These are phyloP conservation scores for Musa acuminata DNA, from an alignment of 176 grass and related monocot species.

Conservation along the genomic window DNA sequence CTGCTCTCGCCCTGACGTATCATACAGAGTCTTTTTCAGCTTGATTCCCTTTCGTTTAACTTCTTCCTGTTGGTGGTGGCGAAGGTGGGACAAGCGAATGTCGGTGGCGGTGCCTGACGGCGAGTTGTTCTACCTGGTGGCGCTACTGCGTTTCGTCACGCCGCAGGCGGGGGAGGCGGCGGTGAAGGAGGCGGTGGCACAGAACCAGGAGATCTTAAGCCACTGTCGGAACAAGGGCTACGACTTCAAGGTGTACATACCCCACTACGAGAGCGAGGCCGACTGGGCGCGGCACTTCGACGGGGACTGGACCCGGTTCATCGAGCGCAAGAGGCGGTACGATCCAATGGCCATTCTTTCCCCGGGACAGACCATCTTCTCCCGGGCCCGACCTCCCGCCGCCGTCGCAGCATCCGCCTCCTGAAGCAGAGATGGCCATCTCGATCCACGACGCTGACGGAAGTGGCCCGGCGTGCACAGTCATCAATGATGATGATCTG, in stretches of 20 bases:
- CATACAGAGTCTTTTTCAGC: no score
- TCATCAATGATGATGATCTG: background rate
- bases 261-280: slow-evolving; percentile 32
- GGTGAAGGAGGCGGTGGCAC: slow-evolving; percentile 48
- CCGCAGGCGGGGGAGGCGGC: slow-evolving; percentile 29
- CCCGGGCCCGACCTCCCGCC: slow-evolving; percentile 13
- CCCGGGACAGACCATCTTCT: slow-evolving; percentile 81
- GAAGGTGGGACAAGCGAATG: slow-evolving; percentile 79
- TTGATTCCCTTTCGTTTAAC: background rate
- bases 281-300: slow-evolving; percentile 85
- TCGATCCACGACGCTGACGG: background rate
- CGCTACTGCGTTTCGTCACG: slow-evolving; percentile 69
- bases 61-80: background rate
- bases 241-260: slow-evolving; percentile 88
- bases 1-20: no score
- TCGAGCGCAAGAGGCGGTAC: slow-evolving; percentile 51
- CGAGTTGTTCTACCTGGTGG: slow-evolving; percentile 90
- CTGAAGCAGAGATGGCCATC: background rate
- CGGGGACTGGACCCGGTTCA: slow-evolving; percentile 50
- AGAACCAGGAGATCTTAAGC: slow-evolving; percentile 51
- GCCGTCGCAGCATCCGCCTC: background rate
- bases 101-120: slow-evolving; percentile 66
- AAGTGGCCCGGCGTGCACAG: background rate
- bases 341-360: slow-evolving; percentile 66
- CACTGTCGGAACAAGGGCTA: slow-evolving; percentile 59